Evolutionary conservation across 2,329 filamentous ascomycete species (phyloP), one percentile per base, ranked within the genome.

Genomic region (Microsporum ferrugineum): DNA sequence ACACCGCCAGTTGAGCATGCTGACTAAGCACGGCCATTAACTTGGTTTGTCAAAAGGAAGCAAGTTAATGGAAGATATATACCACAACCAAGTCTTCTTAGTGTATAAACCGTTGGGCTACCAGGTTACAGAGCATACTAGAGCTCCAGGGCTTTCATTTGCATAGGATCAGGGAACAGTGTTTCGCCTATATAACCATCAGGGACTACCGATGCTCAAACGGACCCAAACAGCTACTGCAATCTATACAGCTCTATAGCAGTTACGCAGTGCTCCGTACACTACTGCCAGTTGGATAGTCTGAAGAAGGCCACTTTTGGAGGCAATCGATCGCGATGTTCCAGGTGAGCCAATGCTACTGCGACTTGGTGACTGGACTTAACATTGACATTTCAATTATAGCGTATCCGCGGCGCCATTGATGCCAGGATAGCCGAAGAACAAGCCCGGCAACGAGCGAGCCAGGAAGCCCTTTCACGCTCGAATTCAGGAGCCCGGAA

Each of bases 391-490:
- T 17, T 41, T 33, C 2, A 7, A 43, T 36, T 17, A 58, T 71
- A 94, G 88, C 84, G 88, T 79, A 79, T 95, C 68, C 88, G 89
- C 77, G 88, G 87, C 69, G 88, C 88, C 63, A 90, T 95, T 72
- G 89, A 95, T 72, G 85, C 86, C 68, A 87, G 87, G 69, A 94
- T 96, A 69, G 88, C 90, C 69, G 90, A 96, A 77, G 91, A 96
- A 76, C 89, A 95, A 75, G 88, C 89, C 62, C 87, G 89, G 62
- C 88, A 91, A 71, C 83, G 83, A 70, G 75, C 78, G 58, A 67
- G 76, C 45, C 68, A 79, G 64, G 72, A 76, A 33, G 63, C 67
- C n/a, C 62, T 72, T 57, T 66, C 79, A 3, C 77, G 79, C 59
- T 75, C 80, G 67, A 71, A 71, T 68, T 74, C 75, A 61, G 68